Evolutionary conservation across 805 yeast species (phyloP), one percentile per base, ranked within the genome.

Genomic region (Candida xiaguanensis): DNA sequence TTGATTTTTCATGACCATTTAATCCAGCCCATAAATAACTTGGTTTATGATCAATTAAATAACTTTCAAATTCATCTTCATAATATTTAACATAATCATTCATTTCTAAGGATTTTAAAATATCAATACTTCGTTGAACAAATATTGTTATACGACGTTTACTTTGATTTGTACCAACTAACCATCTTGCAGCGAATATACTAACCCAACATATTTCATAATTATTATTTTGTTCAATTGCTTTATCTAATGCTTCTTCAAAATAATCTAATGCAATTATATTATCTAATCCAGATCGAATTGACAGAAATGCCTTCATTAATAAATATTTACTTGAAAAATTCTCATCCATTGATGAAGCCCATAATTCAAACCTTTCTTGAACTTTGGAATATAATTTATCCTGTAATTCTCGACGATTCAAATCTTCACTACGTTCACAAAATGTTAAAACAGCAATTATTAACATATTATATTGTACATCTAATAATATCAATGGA

Each of bases 101-200:
- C 22, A 53, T 42, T 16, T 64, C 67, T 46, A 63, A 43, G 11
- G 53, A 43, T 25, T 59, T 56, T 35, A 61, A 68, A 31, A 53
- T 41, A 11, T 61, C 59, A n/a, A 58, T 48, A 0, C 77, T 71
- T 18, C 59, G 60, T 30, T 50, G 60, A 7, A 67, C 59, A 45
- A 58, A 72, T n/a, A 43, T 48, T 8, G 55, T 39, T 0, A 70
- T 62, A 39, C 78, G 51, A 18, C 51, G 58, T 26, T 56, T 59
- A 25, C 56, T 47, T 17, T 44, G 47, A 1, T 56, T 46, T 4
- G 40, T 43, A 4, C 31, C 41, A 2, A 44, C 40, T 8, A 69
- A 47, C 72, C 78, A 70, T 17, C 49, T 38, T 8, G 68, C 75
- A 51, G 78, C 72, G 14, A 67, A 54, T 38, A 69, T 67, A 41